Evolutionary conservation across 768 basidiomycete genomes (phyloP), one percentile per base, ranked within the genome.

Genomic region (Xerocomellus dryophilus): DNA sequence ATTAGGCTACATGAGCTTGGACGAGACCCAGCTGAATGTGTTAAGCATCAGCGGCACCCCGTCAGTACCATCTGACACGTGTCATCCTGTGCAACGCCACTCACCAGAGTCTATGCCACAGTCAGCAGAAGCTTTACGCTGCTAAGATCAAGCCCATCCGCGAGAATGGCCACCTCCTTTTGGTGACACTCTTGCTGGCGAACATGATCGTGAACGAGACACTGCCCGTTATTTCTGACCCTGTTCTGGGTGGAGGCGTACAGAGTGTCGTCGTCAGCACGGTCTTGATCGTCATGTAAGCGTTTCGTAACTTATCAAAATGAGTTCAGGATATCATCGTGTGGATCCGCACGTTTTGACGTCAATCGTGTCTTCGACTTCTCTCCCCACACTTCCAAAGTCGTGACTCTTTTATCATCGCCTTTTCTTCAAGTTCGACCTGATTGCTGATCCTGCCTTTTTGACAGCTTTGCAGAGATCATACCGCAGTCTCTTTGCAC

Each of bases 171-270:
- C 90, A 93, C 66, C 74, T 91, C 29, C 77, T 93, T 10, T 81
- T 93, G 53, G 89, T 91, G 51, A 91, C 90, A 0, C 82, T 92
- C 36, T 80, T 93, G 10, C 73, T 94, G 29, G 85, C 88, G 32
- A 94, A 95, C 71, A 94, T 95, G 93, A 90, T 94, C 52, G 86
- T 88, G 63, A 94, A 94, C 67, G 92, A 93, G 72, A 78, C 88
- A 0, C 81, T 93, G 5, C 93, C 93, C 34, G 80, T 94, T 58
- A 90, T 95, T 54, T 78, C 87, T 11, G 88, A 90, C 66, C 81
- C 82, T 4, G 76, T 93, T 35, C 78, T 96, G 3, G 90, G 90
- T 23, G 90, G 90, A 15, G 90, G 90, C 14, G 73, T 85, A 14
- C 82, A 78, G 63, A 85, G 88, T 49, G 90, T 94, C 53, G 78